Evolutionary conservation across 345 rosid species (phyloP).

Genomic region (Mercurialis annua): DNA sequence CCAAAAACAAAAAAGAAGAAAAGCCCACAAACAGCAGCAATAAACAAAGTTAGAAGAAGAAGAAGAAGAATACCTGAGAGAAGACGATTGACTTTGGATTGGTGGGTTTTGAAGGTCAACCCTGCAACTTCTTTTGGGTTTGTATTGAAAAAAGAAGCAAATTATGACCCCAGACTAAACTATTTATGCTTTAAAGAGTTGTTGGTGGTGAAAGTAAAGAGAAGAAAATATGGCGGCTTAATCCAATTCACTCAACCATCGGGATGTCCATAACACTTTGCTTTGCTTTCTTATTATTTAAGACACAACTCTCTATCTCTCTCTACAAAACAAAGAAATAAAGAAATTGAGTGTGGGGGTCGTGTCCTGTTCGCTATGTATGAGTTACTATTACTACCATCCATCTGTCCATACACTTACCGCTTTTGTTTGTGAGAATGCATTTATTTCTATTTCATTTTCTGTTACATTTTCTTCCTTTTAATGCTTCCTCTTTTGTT

Average conservation of each 20-base stretch:
- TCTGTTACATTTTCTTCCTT: not conserved
- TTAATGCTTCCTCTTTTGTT: not conserved
- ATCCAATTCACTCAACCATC: not conserved
- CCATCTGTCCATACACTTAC: too few relatives aligned
- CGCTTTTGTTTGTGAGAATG: too few relatives aligned
- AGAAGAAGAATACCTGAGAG: conserved; percentile 13
- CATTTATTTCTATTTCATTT: too few relatives aligned
- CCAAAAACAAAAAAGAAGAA: conserved; percentile 3
- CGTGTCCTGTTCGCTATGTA: not conserved
- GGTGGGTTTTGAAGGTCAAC: not conserved
- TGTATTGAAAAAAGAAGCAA: not conserved
- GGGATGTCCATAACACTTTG: conserved; percentile 1
- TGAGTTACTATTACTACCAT: too few relatives aligned
- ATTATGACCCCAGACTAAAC: not conserved
- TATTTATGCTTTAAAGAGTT: not conserved
- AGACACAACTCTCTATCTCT: too few relatives aligned
- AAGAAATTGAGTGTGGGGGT: not conserved
- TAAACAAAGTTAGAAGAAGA: not conserved
- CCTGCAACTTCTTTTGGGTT: too few relatives aligned
- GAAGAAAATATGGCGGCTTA: not conserved
- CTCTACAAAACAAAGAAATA: too few relatives aligned
- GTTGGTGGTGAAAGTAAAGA: not conserved
- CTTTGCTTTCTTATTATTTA: conserved; percentile 2
- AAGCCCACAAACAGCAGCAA: conserved; percentile 4
- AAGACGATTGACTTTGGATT: not conserved